phyloP scores from a whole-genome alignment of 2,329 filamentous ascomycete genomes.

The Aspergillus puulaauensis region DNA sequence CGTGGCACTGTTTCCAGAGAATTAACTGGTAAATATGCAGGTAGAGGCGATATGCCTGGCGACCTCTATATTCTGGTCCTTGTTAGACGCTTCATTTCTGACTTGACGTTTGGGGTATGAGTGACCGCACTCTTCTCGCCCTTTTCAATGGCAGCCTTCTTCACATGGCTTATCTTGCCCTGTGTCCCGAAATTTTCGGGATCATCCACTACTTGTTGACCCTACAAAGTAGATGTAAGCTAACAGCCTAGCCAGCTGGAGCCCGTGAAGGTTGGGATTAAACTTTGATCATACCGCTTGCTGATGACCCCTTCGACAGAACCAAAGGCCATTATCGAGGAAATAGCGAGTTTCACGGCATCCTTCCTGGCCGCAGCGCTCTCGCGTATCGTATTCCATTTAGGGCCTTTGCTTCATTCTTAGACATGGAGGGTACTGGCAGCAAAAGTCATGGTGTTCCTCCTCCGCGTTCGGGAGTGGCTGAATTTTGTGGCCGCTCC shows the following conservation, averaged over 20 bases:
- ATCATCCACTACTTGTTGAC: slow-evolving; percentile 54
- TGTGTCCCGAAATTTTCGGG: slow-evolving; percentile 67
- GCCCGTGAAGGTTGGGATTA: not conserved
- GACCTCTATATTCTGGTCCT: slow-evolving; percentile 56
- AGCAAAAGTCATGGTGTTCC: slow-evolving; percentile 2
- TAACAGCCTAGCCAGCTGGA: not conserved
- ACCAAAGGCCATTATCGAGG: slow-evolving; percentile 72
- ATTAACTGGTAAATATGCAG: slow-evolving; percentile 82
- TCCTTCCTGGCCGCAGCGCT: slow-evolving; percentile 56
- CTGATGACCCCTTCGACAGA: slow-evolving; percentile 77
- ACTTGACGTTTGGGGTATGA: not conserved
- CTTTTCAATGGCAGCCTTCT: slow-evolving; percentile 56
- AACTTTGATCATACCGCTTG: slow-evolving; percentile 59
- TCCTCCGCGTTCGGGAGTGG: not conserved
- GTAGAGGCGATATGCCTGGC: slow-evolving; percentile 72
- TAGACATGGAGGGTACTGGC: not conserved
- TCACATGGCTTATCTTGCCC: slow-evolving; percentile 56
- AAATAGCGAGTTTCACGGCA: slow-evolving; percentile 74
- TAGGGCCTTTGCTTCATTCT: slow-evolving; percentile 31
- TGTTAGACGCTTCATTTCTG: not conserved
- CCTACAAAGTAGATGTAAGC: slow-evolving; percentile 23
- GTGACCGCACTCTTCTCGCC: slow-evolving; percentile 47
- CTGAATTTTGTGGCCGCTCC: slow-evolving; percentile 1
- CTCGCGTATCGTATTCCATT: slow-evolving; percentile 47
- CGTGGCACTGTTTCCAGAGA: slow-evolving; percentile 75